Conservation (phyloP, 441 rosid species). For the Hypseocharis bilobata region DNA sequence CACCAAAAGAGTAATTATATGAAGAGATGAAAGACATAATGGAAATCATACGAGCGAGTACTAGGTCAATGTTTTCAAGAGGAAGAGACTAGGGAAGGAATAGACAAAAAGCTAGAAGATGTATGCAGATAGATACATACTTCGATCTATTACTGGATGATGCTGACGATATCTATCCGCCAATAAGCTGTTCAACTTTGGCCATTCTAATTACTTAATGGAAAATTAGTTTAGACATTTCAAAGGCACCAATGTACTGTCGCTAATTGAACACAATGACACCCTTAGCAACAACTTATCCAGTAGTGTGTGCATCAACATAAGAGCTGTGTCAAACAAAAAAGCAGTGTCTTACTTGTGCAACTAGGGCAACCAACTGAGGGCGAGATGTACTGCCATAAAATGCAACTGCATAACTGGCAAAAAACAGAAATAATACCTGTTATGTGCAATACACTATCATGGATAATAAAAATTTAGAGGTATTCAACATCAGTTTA, state of each 20-base stretch:
- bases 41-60: too few species aligned
- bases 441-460: not conserved
- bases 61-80: too few species aligned
- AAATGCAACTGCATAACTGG: conserved; percentile 85
- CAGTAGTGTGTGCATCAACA: not conserved
- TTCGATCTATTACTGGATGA: too few species aligned
- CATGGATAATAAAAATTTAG: not conserved
- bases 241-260: not conserved
- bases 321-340: conserved; percentile 5
- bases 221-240: not conserved
- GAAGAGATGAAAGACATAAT: too few species aligned
- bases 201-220: too few species aligned
- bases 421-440: not conserved
- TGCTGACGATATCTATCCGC: too few species aligned
- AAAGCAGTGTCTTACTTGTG: conserved; percentile 57
- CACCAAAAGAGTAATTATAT: too few species aligned
- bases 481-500: not conserved
- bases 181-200: too few species aligned
- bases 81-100: too few species aligned
- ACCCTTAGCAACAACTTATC: not conserved
- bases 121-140: too few species aligned
- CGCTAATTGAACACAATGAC: not conserved
- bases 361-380: conserved; percentile 78
- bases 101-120: too few species aligned
- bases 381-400: conserved; percentile 60